These are phyloP conservation scores for Drosera capensis DNA, from an alignment of 148 eudicot genomes.

Conservation along the genomic window DNA sequence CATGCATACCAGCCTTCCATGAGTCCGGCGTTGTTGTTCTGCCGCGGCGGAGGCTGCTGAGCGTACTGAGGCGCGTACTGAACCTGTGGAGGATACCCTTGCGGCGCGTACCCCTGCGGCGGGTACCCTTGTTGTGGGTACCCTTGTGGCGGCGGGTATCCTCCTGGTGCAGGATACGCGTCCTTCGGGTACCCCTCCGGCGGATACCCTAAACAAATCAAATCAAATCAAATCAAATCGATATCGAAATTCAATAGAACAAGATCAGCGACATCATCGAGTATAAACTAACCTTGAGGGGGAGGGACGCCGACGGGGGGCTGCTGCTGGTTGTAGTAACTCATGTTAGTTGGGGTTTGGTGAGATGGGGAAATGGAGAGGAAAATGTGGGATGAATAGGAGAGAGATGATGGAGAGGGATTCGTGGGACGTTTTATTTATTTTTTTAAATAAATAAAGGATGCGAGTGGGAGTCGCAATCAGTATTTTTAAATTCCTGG, in stretches of 20 bases:
- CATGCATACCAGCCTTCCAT: too few relatives aligned
- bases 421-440: too few relatives aligned
- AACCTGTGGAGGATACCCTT: too few relatives aligned
- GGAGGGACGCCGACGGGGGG: conserved; percentile 86
- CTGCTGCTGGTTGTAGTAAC: conserved; percentile 67
- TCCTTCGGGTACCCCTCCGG: conserved; percentile 50
- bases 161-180: conserved; percentile 59
- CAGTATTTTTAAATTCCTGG: too few relatives aligned
- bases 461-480: too few relatives aligned
- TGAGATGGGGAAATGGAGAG: not conserved
- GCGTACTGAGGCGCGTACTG: too few relatives aligned
- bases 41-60: too few relatives aligned
- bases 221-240: not conserved
- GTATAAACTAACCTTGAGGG: conserved; percentile 38
- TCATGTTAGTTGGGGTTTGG: conserved; percentile 27
- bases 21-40: too few relatives aligned
- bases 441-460: too few relatives aligned
- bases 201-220: conserved; percentile 31
- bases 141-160: too few relatives aligned
- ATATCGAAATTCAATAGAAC: not conserved
- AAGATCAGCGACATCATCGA: conserved; percentile 3
- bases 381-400: too few relatives aligned
- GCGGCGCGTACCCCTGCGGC: conserved; percentile 14
- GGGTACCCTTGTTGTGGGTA: conserved; percentile 47
- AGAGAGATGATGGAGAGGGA: too few relatives aligned